Evolutionary conservation across 306 rosid genomes (phyloP), one percentile per base, ranked within the genome.

Genomic region (Purshia tridentata): DNA sequence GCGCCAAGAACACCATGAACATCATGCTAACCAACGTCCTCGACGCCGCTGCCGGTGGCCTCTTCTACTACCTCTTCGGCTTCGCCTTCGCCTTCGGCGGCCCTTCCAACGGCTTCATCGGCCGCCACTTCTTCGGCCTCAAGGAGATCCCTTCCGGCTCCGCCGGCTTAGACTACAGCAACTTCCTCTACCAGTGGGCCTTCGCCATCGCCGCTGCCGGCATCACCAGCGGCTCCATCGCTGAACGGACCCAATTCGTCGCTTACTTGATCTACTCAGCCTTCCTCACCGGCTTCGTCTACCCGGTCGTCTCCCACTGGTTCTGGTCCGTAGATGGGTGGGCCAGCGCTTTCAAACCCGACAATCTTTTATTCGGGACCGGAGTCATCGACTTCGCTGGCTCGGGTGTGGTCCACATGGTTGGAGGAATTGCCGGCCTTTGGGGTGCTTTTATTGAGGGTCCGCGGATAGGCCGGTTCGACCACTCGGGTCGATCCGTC

Each of bases 1-100:
- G 98, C 0, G 98, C 98, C 58, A 93, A 93, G 23, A 93, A 93
- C 92, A 93, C 98, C 81, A 93, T 93, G 98, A 93, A 93, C 87
- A 93, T 93, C 87, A 93, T 93, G 98, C 96, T 93, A 67, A 93
- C 97, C 16, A 93, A 93, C 81, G 96, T 89, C 64, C 97, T 93
- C 19, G 97, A 93, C 80, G 96, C 98, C 12, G 96, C 98, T 1
- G 72, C 96, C 23, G 97, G 98, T 0, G 97, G 96, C 0, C 78
- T 93, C 69, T 93, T 91, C 76, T 93, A 93, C 83, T 93, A 91
- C 77, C 92, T 93, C 50, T 93, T 93, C 35, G 98, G 98, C n/a
- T 91, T 82, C 64, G 97, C 98, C 37, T 93, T 93, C 50, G 97
- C 98, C 51, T 93, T 85, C 22, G 98, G 97, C 0, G 39, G 81